Percentiles rank a stretch among this genome's conserved stretches.
Conservation (phyloP, 139 green algal species). For the Tetradesmus obliquus region DNA sequence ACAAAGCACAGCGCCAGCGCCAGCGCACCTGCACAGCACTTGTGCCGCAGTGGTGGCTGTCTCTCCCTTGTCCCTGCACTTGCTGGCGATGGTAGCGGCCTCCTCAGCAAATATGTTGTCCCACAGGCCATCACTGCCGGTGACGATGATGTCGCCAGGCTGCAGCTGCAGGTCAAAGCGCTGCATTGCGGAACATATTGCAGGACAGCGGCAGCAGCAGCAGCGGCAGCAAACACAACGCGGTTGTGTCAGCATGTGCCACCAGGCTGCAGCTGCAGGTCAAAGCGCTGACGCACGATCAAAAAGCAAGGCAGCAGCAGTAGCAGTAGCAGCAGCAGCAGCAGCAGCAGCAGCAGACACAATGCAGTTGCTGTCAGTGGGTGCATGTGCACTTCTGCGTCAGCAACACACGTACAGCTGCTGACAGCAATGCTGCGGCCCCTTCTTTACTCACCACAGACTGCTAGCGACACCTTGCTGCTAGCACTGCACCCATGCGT, state of each 20-base stretch:
- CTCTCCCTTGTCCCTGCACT: conserved; percentile 57
- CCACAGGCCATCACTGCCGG: conserved; percentile 96
- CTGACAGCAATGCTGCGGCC: not conserved
- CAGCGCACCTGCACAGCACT: conserved; percentile 46
- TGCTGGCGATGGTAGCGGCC: conserved; percentile 49
- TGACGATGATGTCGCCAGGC: conserved; percentile 91
- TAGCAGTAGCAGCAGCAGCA: not conserved
- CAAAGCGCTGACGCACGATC: conserved; percentile 54
- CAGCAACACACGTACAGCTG: not conserved
- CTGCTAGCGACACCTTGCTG: not conserved
- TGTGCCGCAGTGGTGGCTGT: conserved; percentile 34
- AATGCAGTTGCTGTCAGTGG: too few species aligned
- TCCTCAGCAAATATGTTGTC: conserved; percentile 98
- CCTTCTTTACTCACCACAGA: not conserved
- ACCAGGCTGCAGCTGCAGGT: conserved; percentile 66
- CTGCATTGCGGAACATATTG: conserved; percentile 32
- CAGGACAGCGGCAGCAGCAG: not conserved
- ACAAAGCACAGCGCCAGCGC: not conserved
- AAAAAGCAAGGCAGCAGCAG: not conserved
- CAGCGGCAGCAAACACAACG: not conserved
- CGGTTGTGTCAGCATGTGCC: conserved; percentile 66
- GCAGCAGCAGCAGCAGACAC: not conserved
- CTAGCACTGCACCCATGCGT: not conserved
- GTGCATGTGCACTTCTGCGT: not conserved
- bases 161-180: conserved; percentile 57